phyloP scores from a whole-genome alignment of 257 asterid genomes.

The Solanum bulbocastanum region DNA sequence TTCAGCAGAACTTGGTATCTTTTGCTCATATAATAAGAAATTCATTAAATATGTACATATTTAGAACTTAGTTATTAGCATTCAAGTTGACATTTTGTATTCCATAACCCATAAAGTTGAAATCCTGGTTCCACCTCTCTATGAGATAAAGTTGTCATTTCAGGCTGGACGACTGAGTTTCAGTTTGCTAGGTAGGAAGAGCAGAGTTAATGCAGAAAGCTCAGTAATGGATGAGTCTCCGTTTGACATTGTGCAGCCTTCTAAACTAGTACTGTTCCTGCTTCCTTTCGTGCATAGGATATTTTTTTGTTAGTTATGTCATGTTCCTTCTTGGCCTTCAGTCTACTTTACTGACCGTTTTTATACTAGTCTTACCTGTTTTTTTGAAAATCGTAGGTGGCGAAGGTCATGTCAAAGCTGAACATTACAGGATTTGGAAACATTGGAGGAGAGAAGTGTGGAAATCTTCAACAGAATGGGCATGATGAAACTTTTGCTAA shows the following conservation, averaged over 20 bases:
- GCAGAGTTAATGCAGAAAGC: slow-evolving; percentile 16
- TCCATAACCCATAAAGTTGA: not conserved
- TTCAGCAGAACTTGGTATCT: not conserved
- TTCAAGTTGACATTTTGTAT: not conserved
- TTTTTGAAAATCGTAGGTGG: slow-evolving; percentile 21
- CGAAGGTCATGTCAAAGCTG: slow-evolving; percentile 41
- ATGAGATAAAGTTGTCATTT: not conserved
- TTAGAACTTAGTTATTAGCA: not conserved
- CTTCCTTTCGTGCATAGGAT: not conserved
- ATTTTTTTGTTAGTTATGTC: not conserved
- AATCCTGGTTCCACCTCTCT: not conserved
- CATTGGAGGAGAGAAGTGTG: slow-evolving; percentile 16
- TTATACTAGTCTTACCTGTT: not conserved
- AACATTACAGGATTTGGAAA: slow-evolving; percentile 19
- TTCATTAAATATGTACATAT: not conserved
- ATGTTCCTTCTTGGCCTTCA: slow-evolving; percentile 13
- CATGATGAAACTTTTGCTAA: slow-evolving; percentile 6
- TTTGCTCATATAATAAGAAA: not conserved
- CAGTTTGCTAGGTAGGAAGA: slow-evolving; percentile 13
- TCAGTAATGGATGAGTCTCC: slow-evolving; percentile 17
- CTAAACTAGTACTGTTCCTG: slow-evolving; percentile 16
- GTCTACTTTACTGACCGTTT: not conserved
- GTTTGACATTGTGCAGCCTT: slow-evolving; percentile 15
- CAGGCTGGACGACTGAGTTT: slow-evolving; percentile 5
- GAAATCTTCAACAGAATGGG: slow-evolving; percentile 12